phyloP scores from a whole-genome alignment of 257 asterid species.

The Plantago ovata region DNA sequence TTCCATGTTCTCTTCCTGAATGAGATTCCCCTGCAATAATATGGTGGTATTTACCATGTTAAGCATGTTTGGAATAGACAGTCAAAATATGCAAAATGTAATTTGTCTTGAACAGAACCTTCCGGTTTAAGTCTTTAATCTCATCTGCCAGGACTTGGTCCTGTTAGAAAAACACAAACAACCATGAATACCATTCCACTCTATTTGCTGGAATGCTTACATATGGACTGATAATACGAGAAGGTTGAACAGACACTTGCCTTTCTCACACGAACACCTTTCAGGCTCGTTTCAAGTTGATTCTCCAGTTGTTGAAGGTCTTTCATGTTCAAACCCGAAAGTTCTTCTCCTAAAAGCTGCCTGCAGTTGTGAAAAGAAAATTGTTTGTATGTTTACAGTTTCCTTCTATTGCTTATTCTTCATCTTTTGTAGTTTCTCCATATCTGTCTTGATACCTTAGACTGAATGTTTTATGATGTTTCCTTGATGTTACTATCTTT shows the following conservation, averaged over 20 bases:
- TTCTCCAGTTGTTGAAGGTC: conserved; percentile 66
- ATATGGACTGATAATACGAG: neutral
- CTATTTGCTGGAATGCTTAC: neutral
- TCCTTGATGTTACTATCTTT: neutral
- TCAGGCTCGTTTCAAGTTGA: conserved; percentile 54
- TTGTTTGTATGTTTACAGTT: conserved; percentile 8
- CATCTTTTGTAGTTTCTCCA: conserved; percentile 1
- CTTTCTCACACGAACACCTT: conserved; percentile 44
- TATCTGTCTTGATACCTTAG: neutral
- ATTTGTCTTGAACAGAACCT: conserved; percentile 32
- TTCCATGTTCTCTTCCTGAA: conserved; percentile 54
- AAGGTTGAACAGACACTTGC: conserved; percentile 20
- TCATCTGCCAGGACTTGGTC: conserved; percentile 51
- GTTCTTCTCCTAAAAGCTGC: conserved; percentile 68
- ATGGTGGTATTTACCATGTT: conserved; percentile 1
- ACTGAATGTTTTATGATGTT: neutral
- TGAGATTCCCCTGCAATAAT: conserved; percentile 39
- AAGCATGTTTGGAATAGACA: neutral
- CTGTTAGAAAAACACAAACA: conserved; percentile 28
- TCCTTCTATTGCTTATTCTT: neutral
- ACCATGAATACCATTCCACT: conserved; percentile 7
- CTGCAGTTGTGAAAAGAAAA: conserved; percentile 26
- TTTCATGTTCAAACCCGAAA: conserved; percentile 50
- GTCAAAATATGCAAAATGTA: conserved; percentile 7
- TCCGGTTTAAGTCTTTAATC: conserved; percentile 45